Base-by-base conservation (phyloP, 768 basidiomycete genomes). In the Rhodotorula toruloides region DNA sequence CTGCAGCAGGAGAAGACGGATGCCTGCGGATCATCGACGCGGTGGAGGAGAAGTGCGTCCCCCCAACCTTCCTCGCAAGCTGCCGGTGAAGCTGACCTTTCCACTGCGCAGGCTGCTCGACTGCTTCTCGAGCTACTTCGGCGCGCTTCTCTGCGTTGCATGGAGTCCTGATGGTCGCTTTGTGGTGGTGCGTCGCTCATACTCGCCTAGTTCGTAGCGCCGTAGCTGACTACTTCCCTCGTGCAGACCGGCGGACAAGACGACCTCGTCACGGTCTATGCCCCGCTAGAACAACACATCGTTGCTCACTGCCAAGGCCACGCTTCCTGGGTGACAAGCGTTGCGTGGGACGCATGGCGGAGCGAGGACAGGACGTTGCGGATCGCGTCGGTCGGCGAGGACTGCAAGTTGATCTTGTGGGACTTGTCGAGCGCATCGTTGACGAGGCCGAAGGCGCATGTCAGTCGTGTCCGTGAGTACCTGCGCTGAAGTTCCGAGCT, bases 151-250 rank as follows among this genome's bases (percentile, higher is more conserved):
- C 7, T 90, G 87, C 70, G 86, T 97, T 3, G 85, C 90, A 0
- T 98, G 93, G 92, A 93, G 91, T 5, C 92, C 92, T 0, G 93
- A 98, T 76, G 90, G 91, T 19, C 85, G 93, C 27, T 97, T 94
- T 76, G 87, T 99, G 53, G 78, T 96, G 65, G 91, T 89, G 76
- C 55, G 72, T 31, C n/a, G 70, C 55, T 44, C 29, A 8, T 48
- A 56, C 22, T 48, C 14, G 56, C 29, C 53, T 50, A 31, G 63
- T 21, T 32, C 29, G 29, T 25, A 7, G 31, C 22, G 4, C 34
- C 10, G 40, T 8, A 22, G 31, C 25, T 27, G 11, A 46, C 43
- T 43, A 42, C 0, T n/a, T 21, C 21, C 13, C 14, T 11, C 14
- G 5, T 58, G 22, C 72, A 92, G 89, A 90, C 91, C 3, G 96